phyloP scores from a whole-genome alignment of 1,139 yeast genomes.

The Candida tetrigidarum region DNA sequence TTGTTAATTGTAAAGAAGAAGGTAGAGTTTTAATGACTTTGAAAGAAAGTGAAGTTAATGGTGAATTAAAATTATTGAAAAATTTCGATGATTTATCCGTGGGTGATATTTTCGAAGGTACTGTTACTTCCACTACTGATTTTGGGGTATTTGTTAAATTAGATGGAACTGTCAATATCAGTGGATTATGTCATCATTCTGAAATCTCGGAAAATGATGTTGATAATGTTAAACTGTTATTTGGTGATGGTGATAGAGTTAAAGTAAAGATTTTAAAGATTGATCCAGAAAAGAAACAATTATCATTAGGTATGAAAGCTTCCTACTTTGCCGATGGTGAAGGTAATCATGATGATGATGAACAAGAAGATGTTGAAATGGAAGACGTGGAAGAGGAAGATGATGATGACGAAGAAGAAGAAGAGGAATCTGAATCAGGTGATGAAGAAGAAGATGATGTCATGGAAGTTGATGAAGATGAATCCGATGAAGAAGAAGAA shows the following conservation, averaged over 20 bases:
- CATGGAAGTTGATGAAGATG: slow-evolving; percentile 25
- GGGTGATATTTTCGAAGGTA: slow-evolving; percentile 79
- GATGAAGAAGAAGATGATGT: slow-evolving; percentile 21
- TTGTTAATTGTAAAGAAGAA: slow-evolving; percentile 63
- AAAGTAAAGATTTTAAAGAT: slow-evolving; percentile 76
- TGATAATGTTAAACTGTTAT: slow-evolving; percentile 58
- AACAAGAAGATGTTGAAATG: slow-evolving; percentile 28
- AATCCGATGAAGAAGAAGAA: slow-evolving; percentile 26
- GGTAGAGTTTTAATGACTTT: slow-evolving; percentile 76
- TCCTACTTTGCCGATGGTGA: slow-evolving; percentile 67
- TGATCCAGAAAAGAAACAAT: slow-evolving; percentile 67
- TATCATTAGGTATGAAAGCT: slow-evolving; percentile 93
- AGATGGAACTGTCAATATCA: slow-evolving; percentile 72
- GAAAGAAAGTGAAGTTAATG: slow-evolving; percentile 80
- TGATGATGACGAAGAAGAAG: slow-evolving; percentile 28
- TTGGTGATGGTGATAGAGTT: slow-evolving; percentile 88
- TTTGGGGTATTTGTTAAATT: slow-evolving; percentile 90
- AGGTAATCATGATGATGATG: slow-evolving; percentile 35
- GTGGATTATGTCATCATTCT: slow-evolving; percentile 88
- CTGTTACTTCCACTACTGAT: slow-evolving; percentile 77
- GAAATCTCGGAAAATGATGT: slow-evolving; percentile 75
- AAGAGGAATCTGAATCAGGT: slow-evolving; percentile 26
- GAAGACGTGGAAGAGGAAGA: slow-evolving; percentile 29
- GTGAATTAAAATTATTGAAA: slow-evolving; percentile 60
- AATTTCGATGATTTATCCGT: slow-evolving; percentile 65